Evolutionary conservation across 179 eudicot species (phyloP).

Genomic region (Amaranthus tricolor): DNA sequence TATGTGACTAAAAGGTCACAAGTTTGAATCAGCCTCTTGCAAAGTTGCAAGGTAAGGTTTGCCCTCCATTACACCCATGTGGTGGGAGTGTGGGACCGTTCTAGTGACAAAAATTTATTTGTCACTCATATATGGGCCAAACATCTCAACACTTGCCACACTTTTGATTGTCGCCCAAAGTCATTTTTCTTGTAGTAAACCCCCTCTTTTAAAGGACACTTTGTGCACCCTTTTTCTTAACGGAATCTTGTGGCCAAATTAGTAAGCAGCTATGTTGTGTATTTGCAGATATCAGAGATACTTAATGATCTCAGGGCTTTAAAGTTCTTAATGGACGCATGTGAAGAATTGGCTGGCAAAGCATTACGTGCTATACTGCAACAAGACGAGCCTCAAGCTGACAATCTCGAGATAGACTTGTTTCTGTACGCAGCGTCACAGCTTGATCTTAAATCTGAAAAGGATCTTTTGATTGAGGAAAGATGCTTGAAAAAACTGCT

Average conservation of each 20-base stretch:
- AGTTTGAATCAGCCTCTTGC: too few species aligned
- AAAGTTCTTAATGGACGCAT: slow-evolving; percentile 47
- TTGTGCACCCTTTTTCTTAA: too few species aligned
- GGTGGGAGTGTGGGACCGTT: too few species aligned
- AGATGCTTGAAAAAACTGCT: slow-evolving; percentile 65
- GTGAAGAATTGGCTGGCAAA: slow-evolving; percentile 75
- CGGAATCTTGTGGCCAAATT: background rate
- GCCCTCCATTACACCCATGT: too few species aligned
- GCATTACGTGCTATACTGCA: slow-evolving; percentile 48
- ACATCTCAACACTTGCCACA: too few species aligned
- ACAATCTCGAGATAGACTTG: slow-evolving; percentile 41
- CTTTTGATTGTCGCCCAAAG: too few species aligned
- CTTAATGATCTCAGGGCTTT: slow-evolving; percentile 43
- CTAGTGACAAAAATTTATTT: too few species aligned
- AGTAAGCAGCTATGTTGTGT: slow-evolving; percentile 3
- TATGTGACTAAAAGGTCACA: too few species aligned
- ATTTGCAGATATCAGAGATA: slow-evolving; percentile 61
- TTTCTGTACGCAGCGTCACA: slow-evolving; percentile 50
- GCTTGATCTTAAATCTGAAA: slow-evolving; percentile 58
- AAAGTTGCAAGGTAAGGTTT: too few species aligned
- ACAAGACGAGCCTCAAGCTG: slow-evolving; percentile 38
- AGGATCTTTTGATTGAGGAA: slow-evolving; percentile 61
- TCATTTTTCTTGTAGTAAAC: background rate
- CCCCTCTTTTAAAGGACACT: too few species aligned
- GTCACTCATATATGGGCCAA: too few species aligned